Evolutionary conservation across 345 rosid species (phyloP), one percentile per base, ranked within the genome.

Genomic region (Melaleuca quinquenervia): DNA sequence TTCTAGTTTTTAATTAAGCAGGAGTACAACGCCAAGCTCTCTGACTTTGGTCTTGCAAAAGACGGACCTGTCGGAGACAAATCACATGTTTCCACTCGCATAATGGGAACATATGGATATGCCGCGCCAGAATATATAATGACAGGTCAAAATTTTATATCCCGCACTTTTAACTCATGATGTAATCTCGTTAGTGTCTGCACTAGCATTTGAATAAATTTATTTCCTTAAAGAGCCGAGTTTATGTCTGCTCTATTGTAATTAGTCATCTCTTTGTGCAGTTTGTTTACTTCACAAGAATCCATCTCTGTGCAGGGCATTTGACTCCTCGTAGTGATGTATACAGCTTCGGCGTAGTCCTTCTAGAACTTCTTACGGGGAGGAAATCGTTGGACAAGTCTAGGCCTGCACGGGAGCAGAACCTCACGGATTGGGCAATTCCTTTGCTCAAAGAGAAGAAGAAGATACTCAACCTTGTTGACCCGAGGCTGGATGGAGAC

Each of bases 61-160:
- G 99, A 96, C 87, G 99, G 99, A 84, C 99, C 99, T 1, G 97
- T 91, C 83, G 99, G 98, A 87, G 99, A 97, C 90, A 96, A 97
- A 88, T 95, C 99, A 2, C 98, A 97, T 83, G 99, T 97, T 87
- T 96, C 99, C 32, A 97, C 99, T 20, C 98, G 99, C n/a, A 91
- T 97, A 87, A 97, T 97, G 99, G 99, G 99, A 70, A 97, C 99
- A 26, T 96, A 97, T n/a, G 99, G 99, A 20, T 97, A 97, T 86
- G 99, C 99, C 50, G 99, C 99, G 48, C 98, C 99, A 0, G 99
- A 96, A 87, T 97, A 97, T 90, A 94, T 97, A 88, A 96, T 97
- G 99, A 96, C 99, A 82, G 99, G 99, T 89, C 89, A 90, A 85
- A 62, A 54, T n/a, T 24, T 45, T 55, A 18, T 86, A 29, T 9